Conservation (phyloP, 139 green algal genomes). For the Pseudopediastrum boryanum region DNA sequence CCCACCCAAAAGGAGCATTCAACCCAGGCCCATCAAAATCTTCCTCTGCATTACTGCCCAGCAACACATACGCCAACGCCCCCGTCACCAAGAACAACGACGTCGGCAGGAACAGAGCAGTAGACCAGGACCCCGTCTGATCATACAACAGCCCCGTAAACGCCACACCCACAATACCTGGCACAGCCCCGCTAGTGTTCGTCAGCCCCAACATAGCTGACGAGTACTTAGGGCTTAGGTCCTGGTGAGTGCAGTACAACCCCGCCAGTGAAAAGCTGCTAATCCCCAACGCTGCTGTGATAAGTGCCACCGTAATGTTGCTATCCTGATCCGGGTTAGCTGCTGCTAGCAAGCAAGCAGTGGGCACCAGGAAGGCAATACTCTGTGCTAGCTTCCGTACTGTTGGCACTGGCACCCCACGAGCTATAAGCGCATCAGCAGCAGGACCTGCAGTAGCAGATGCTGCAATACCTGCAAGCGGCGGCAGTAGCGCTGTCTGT, state of each 20-base stretch:
- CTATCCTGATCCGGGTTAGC: slow-evolving; percentile 30
- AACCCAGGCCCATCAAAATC: slow-evolving; percentile 36
- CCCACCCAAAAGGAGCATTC: slow-evolving; percentile 27
- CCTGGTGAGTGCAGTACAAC: slow-evolving; percentile 97
- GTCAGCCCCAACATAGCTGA: slow-evolving; percentile 93
- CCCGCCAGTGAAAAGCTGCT: slow-evolving; percentile 85
- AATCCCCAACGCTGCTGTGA: slow-evolving; percentile 82
- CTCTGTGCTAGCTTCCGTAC: slow-evolving; percentile 90
- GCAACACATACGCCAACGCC: slow-evolving; percentile 34
- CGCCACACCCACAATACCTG: slow-evolving; percentile 90
- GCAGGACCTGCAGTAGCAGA: slow-evolving; percentile 63
- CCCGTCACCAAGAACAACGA: slow-evolving; percentile 34
- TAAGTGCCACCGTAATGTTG: slow-evolving; percentile 46
- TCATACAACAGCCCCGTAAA: slow-evolving; percentile 75
- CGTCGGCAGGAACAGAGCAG: slow-evolving; percentile 82
- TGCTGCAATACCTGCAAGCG: slow-evolving; percentile 75
- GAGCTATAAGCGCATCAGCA: slow-evolving; percentile 79
- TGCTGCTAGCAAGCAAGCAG: slow-evolving; percentile 67
- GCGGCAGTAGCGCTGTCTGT: slow-evolving; percentile 84
- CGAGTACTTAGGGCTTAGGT: slow-evolving; percentile 91
- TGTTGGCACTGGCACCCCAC: slow-evolving; percentile 58
- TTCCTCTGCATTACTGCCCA: slow-evolving; percentile 42
- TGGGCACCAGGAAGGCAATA: slow-evolving; percentile 87
- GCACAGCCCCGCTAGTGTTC: slow-evolving; percentile 89
- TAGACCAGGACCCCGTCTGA: slow-evolving; percentile 72